These are phyloP conservation scores for Leucoagaricus sp. DNA, from an alignment of 1,284 basidiomycete genomes.

Conservation along the genomic window DNA sequence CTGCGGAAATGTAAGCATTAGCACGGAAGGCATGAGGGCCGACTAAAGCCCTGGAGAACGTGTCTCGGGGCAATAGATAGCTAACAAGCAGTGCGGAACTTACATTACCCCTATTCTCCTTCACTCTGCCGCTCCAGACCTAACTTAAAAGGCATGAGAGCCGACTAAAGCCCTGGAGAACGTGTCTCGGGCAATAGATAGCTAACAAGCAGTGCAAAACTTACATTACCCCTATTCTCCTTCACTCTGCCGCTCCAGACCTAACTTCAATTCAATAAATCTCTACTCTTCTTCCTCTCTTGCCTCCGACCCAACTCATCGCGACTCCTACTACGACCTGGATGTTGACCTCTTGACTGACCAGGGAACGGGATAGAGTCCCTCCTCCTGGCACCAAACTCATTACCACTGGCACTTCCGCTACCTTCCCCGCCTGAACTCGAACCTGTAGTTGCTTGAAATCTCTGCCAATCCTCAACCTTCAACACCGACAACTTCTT, in stretches of 20 bases:
- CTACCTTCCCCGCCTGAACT: constrained; percentile 11
- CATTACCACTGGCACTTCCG: not conserved
- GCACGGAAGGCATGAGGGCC: not conserved
- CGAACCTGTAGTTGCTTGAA: constrained; percentile 55
- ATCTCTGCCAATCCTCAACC: constrained; percentile 80
- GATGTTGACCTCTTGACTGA: not conserved
- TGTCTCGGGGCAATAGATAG: not conserved
- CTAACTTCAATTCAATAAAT: constrained; percentile 25
- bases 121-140: not conserved
- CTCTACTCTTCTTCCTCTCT: constrained; percentile 30
- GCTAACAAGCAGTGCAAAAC: not conserved
- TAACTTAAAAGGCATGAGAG: not conserved
- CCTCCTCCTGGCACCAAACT: constrained; percentile 4
- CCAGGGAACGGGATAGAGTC: constrained; percentile 13
- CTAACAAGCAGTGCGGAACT: not conserved
- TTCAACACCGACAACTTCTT: constrained; percentile 72
- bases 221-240: not conserved
- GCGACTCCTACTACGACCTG: constrained; percentile 1
- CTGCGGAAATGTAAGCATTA: not conserved
- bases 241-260: not conserved
- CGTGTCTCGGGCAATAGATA: not conserved
- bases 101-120: not conserved
- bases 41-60: not conserved
- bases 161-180: not conserved
- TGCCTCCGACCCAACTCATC: constrained; percentile 24